Base-by-base conservation (phyloP, 148 eudicot species). In the Vaccinium darrowii region DNA sequence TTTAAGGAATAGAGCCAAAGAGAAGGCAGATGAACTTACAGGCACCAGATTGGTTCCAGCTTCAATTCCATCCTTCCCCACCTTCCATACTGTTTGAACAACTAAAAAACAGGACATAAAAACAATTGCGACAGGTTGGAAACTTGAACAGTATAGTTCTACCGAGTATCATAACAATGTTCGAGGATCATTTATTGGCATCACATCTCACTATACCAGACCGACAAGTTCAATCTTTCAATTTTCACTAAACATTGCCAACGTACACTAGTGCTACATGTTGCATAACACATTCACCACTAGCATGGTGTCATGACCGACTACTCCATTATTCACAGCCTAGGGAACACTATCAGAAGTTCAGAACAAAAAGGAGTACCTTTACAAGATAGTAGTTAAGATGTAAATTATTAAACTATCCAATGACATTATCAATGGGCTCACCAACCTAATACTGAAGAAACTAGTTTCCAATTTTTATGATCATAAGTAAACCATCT, bases 41-140 rank as follows among this genome's bases (percentile, higher is more conserved):
- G 99, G 99, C 67, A 96, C 97, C 86, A 96, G 88, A 78, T 90
- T 92, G 85, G 97, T 91, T 90, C 99, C 99, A 87, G 98, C 98
- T 76, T 94, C 99, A 85, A 96, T 83, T 83, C 98, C 99, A 90
- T 96, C 95, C 90, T 88, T 96, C 73, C 95, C 98, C 54, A 94
- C 90, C 88, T 92, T 96, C 81, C 90, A 83, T 58, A 83, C 94
- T 74, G 95, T 94, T 89, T 92, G 98, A 62, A 90, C 39, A 58
- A 89, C 99, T 96, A 88, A 51, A 86, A n/a, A 30, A 76, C 30
- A 74, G 47, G 47, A 49, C 14, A 43, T 51, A 19, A 78, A 6
- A 75, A 27, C 77, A 49, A 63, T 85, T 77, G 81, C 23, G 51
- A 50, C 39, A 63, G 15, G 43, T 50, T 43, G 47, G 12, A 62